Evolutionary conservation across 768 basidiomycete genomes (phyloP), one percentile per base, ranked within the genome.

Genomic region (Kwoniella newhampshirensis): DNA sequence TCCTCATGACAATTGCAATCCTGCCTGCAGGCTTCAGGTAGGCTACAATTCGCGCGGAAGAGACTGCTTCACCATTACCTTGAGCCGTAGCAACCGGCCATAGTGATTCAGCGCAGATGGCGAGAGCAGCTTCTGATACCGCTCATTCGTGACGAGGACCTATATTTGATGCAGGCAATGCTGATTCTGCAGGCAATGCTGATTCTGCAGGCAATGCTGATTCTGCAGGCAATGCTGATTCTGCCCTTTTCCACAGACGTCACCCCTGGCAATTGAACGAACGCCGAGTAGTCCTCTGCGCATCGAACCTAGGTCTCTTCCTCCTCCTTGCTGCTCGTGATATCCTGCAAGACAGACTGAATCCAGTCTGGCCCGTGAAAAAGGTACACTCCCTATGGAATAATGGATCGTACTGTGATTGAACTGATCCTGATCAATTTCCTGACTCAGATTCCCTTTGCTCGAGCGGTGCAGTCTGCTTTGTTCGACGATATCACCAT

Each of bases 221-320:
- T n/a, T n/a, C n/a, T n/a, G n/a, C n/a, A n/a, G n/a, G n/a, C n/a
- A n/a, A n/a, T n/a, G 35, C 48, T 50, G 26, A 36, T 37, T 18
- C 32, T 6, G 46, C 18, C 1, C 17, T 23, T 12, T 1, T 41
- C 21, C 21, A 17, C 40, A 64, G 62, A 7, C 67, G 64, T 3
- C 60, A 65, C 36, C 60, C 63, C 2, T 60, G 62, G 40, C 64
- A 65, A n/a, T 28, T 66, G 4, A 68, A 68, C 47, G 67, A 68
- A 27, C 54, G 59, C 2, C 55, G 61, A 21, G 39, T 68, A 21
- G 59, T 63, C 12, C 57, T 68, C 15, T 51, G 62, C 30, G 40
- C 49, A n/a, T 57, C 54, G 17, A 71, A 66, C 51, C 36, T 54
- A 3, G 28, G 47, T 17, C 53, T 70, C n/a, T 55, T 62, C 35